Base-by-base conservation (phyloP, 768 basidiomycete species). In the Termitomyces sp. region DNA sequence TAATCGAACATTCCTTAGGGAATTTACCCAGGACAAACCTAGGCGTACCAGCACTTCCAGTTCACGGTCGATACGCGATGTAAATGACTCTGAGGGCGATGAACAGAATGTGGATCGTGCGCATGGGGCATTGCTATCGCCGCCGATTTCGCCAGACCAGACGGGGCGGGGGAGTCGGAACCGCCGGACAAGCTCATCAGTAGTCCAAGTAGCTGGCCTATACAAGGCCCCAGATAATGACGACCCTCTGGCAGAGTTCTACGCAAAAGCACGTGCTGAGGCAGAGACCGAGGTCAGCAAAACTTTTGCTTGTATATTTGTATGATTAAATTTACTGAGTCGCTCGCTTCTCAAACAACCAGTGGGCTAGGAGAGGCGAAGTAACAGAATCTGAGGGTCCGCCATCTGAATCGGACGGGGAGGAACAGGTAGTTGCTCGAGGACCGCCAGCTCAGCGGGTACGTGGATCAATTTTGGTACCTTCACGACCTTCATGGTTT, bases 201-300 rank as follows among this genome's bases (percentile, higher is more conserved):
- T 8, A 4, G 8, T 50, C 32, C 28, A 33, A 51, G 32, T 7
- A 28, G 44, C 33, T 56, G 51, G 61, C 16, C 57, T 60, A 32
- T 48, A 12, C 7, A 59, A 63, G 50, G 5, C 16, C 18, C 26
- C 46, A 12, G 33, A 60, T 16, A 47, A 46, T 14, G 61, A 70
- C 32, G 88, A 91, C 66, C 87, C 89, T 0, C 72, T 91, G 55
- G 81, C 81, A 0, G 80, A 84, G 61, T 89, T 87, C 65, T 90
- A 89, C 64, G 77, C 72, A 3, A 71, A 77, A 63, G 89, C 87
- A 2, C 78, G 71, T 50, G 81, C 76, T 18, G 79, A 82, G 41
- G 69, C 64, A 28, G 80, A 82, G 28, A 74, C 69, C 16, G 71
- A 69, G 59, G 84, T 82, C 51, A 61, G 78, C 13, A 30, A 18